Conservation (phyloP, 306 rosid genomes). For the Quercus alba region DNA sequence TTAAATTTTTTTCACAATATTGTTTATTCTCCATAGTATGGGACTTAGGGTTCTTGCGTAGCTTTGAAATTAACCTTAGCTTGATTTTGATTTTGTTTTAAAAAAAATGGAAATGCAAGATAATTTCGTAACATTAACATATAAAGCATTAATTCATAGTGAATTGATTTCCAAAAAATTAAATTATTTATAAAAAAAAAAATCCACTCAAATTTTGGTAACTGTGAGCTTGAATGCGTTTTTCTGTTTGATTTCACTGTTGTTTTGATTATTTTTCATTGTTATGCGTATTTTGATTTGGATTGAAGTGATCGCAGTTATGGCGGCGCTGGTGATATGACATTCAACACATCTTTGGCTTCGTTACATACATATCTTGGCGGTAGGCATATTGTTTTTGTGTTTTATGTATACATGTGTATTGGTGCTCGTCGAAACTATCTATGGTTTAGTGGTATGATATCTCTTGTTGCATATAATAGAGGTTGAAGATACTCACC, state of each 20-base stretch:
- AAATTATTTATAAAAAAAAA: neutral
- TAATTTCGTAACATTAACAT: neutral
- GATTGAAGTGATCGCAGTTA: slow-evolving; percentile 27
- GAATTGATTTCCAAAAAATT: neutral
- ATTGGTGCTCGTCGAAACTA: neutral
- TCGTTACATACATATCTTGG: slow-evolving; percentile 90
- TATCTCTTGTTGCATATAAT: slow-evolving; percentile 21
- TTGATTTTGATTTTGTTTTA: neutral
- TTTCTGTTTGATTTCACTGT: neutral
- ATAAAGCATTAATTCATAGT: neutral
- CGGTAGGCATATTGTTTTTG: slow-evolving; percentile 42
- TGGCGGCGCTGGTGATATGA: slow-evolving; percentile 36
- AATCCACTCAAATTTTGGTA: no score
- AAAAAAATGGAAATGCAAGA: neutral
- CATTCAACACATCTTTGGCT: slow-evolving; percentile 55
- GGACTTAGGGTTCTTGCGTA: neutral
- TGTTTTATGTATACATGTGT: neutral
- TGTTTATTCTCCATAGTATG: neutral
- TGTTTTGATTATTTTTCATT: neutral
- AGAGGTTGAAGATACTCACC: slow-evolving; percentile 95
- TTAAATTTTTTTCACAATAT: neutral
- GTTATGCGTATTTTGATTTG: slow-evolving; percentile 9
- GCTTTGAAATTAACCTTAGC: no score
- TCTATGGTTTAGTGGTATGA: neutral
- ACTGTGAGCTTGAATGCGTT: neutral